Evolutionary conservation across 257 asterid genomes (phyloP), one percentile per base, ranked within the genome.

Genomic region (Fraxinus pennsylvanica): DNA sequence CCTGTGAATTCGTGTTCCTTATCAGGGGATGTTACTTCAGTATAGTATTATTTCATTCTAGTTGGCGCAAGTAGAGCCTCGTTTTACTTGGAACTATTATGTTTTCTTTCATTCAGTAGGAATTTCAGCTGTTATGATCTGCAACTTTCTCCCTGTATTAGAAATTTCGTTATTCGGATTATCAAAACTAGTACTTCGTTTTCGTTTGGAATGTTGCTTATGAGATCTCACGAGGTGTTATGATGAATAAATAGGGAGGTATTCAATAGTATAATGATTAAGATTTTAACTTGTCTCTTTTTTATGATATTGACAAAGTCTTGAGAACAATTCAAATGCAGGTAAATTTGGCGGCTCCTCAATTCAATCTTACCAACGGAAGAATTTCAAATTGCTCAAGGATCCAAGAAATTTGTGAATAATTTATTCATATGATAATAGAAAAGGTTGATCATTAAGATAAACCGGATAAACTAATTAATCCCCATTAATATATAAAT

Each of bases 1-100:
- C 82, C 54, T 82, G 89, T 82, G 86, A 84, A 75, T 81, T 71
- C 35, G 50, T 70, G 41, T 76, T 82, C 76, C 74, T 57, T 4
- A n/a, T 22, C 36, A n/a, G 79, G 74, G 39, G 21, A 30, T 43
- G 2, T 33, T 21, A 35, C 38, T 35, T 59, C 59, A 33, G 66
- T 43, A 22, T 14, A 72, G 63, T 25, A 32, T 43, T 39, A 41
- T 14, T 72, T 72, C 35, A 72, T 27, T 72, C 38, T 72, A 29
- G 59, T 43, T 59, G 15, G 17, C 7, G 35, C 67, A 59, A 21
- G 29, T 21, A 59, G 15, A 59, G 25, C 29, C 69, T 36, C 17
- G 14, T 6, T 9, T 9, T 25, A 61, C 68, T 61, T 61, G 33
- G 33, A 61, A 8, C 66, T 57, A 19, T 22, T 25, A 9, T 57